Conservation (phyloP, 257 asterid species). For the Catharanthus roseus region DNA sequence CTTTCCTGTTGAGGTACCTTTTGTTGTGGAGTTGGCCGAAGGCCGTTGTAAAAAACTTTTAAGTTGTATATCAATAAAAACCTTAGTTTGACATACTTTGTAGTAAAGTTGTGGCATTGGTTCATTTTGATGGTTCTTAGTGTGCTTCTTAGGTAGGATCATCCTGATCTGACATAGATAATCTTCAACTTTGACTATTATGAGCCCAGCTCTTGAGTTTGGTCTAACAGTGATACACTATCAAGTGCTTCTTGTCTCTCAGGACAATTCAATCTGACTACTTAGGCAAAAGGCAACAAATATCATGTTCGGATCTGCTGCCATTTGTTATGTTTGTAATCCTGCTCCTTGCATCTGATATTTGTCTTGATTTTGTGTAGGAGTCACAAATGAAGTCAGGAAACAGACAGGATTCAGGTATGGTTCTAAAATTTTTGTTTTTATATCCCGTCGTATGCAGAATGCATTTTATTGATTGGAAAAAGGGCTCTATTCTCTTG, state of each 20-base stretch:
- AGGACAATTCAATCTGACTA: background rate
- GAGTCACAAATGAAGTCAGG: slow-evolving; percentile 53
- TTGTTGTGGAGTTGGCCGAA: too few species aligned
- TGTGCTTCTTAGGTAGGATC: background rate
- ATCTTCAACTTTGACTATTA: background rate
- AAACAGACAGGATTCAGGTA: slow-evolving; percentile 54
- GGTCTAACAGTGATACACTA: background rate
- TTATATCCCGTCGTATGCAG: background rate
- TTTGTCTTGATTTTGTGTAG: slow-evolving; percentile 22
- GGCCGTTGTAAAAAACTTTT: too few species aligned
- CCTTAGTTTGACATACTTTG: background rate
- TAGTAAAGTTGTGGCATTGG: background rate
- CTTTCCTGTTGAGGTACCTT: too few species aligned
- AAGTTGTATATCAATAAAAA: background rate
- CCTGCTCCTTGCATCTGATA: background rate
- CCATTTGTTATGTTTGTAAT: background rate
- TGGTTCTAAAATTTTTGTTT: slow-evolving; percentile 17
- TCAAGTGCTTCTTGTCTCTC: background rate
- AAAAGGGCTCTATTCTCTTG: slow-evolving; percentile 18
- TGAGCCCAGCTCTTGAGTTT: background rate
- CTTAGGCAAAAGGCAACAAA: background rate
- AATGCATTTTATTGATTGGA: slow-evolving; percentile 14
- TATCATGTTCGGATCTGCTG: background rate
- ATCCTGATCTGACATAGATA: background rate
- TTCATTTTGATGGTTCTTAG: background rate